Evolutionary conservation across 495 filamentous ascomycete genomes (phyloP).

Genomic region (Tuber borchii): DNA sequence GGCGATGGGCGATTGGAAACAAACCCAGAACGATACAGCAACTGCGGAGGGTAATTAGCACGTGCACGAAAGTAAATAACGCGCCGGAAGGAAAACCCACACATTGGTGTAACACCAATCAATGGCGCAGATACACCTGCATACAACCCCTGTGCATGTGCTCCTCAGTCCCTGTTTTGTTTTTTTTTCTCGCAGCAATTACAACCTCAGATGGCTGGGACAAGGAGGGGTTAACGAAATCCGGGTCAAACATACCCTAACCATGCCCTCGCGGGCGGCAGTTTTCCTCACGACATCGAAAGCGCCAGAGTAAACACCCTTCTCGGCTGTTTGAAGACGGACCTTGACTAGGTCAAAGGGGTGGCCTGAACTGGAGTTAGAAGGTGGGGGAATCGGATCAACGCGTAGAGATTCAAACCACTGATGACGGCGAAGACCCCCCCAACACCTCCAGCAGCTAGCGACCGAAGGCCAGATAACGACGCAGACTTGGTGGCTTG

Average conservation of each 20-base stretch:
- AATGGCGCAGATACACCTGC: slow-evolving; percentile 94
- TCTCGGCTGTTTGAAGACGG: slow-evolving; percentile 89
- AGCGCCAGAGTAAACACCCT: slow-evolving; percentile 81
- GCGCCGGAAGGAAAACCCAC: slow-evolving; percentile 52
- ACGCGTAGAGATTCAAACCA: slow-evolving; percentile 9
- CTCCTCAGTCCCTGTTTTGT: slow-evolving; percentile 9
- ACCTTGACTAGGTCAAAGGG: slow-evolving; percentile 98
- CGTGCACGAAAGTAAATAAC: background rate
- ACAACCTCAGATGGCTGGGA: background rate
- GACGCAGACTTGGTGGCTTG: slow-evolving; percentile 49
- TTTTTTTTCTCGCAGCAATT: background rate
- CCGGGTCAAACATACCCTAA: slow-evolving; percentile 47
- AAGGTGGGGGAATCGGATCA: background rate
- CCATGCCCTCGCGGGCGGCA: slow-evolving; percentile 76
- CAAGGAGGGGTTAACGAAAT: no score
- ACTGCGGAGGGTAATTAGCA: slow-evolving; percentile 50
- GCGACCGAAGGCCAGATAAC: slow-evolving; percentile 59
- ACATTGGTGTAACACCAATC: slow-evolving; percentile 96
- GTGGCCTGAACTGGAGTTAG: slow-evolving; percentile 58
- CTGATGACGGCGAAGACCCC: slow-evolving; percentile 82
- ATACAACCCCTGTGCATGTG: slow-evolving; percentile 62
- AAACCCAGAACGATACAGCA: slow-evolving; percentile 87
- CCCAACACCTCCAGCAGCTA: slow-evolving; percentile 84
- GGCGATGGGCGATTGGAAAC: background rate
- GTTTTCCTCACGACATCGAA: slow-evolving; percentile 87